Percentiles rank a stretch among this genome's conserved stretches.
phyloP scores from a whole-genome alignment of 768 basidiomycete species.

The Daedalea quercina region DNA sequence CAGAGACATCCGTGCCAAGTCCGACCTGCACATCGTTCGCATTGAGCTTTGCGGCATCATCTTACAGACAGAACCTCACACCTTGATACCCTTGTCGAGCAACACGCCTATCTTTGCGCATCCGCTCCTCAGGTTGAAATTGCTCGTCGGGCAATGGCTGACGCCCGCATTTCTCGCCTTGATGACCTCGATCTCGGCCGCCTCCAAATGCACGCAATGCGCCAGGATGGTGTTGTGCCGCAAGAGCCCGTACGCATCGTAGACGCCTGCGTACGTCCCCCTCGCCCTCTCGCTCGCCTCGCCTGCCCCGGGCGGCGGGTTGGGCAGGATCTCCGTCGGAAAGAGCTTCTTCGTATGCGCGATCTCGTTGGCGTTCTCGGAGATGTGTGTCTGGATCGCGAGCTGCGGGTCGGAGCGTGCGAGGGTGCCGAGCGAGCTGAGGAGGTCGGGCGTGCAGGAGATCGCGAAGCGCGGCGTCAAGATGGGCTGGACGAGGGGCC shows the following conservation, averaged over 20 bases:
- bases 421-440: conserved; percentile 54
- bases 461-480: conserved; percentile 97
- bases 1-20: conserved; percentile 90
- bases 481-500: conserved; percentile 73
- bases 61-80: conserved; percentile 21
- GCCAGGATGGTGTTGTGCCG: conserved; percentile 78
- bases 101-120: conserved; percentile 72
- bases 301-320: conserved; percentile 1
- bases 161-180: conserved; percentile 62
- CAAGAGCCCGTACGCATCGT: conserved; percentile 74
- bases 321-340: conserved; percentile 28
- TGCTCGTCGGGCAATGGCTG: conserved; percentile 92
- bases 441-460: conserved; percentile 70
- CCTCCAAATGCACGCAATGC: conserved; percentile 77
- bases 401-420: conserved; percentile 54
- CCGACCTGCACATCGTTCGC: conserved; percentile 87
- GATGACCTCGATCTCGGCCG: conserved; percentile 69
- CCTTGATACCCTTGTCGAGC: conserved; percentile 85
- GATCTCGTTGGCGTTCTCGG: conserved; percentile 77
- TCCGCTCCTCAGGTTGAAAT: conserved; percentile 86
- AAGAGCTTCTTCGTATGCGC: conserved; percentile 60
- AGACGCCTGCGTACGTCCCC: conserved; percentile 70
- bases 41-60: no score
- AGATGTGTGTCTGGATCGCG: conserved; percentile 88
- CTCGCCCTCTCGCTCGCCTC: conserved; percentile 21